A percentile compares a stretch with the other conserved stretches of the same genome.
Conservation (phyloP, 352 stramenopile species). For the Phytophthora pinifolia region DNA sequence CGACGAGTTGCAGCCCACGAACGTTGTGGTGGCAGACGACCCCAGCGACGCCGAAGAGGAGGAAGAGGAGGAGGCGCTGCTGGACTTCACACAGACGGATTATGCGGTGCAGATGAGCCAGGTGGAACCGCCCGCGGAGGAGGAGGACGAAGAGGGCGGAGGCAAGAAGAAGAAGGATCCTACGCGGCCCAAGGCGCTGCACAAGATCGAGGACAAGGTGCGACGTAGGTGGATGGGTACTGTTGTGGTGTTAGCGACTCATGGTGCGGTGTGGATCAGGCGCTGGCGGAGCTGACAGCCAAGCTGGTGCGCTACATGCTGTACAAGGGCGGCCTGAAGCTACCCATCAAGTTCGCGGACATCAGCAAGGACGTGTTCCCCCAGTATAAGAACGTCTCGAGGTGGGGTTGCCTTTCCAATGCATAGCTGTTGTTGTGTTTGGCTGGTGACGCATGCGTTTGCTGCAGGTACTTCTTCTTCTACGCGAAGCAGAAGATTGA, state of each 20-base stretch:
- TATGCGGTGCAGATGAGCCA: constrained; percentile 63
- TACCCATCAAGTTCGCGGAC: constrained; percentile 77
- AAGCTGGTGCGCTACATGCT: constrained; percentile 84
- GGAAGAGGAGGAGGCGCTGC: constrained; percentile 44
- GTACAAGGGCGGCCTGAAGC: constrained; percentile 81
- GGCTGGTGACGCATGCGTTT: constrained; percentile 2
- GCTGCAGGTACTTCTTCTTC: constrained; percentile 73
- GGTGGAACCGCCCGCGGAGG: constrained; percentile 22
- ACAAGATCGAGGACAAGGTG: constrained; percentile 58
- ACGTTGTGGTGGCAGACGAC: constrained; percentile 28
- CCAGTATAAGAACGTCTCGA: constrained; percentile 78
- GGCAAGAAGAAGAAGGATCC: constrained; percentile 37
- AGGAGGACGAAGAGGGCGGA: constrained; percentile 35
- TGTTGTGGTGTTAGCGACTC: not conserved
- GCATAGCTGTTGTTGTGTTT: not conserved
- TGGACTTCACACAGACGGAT: constrained; percentile 84
- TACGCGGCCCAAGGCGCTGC: constrained; percentile 41
- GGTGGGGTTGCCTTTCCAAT: constrained; percentile 25
- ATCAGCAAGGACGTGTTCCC: constrained; percentile 85
- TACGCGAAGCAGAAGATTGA: constrained; percentile 79
- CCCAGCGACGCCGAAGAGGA: constrained; percentile 27
- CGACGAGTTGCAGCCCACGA: constrained; percentile 27
- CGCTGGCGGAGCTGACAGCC: constrained; percentile 69
- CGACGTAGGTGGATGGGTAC: not conserved
- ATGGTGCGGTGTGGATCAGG: constrained; percentile 25